Base-by-base conservation (phyloP, 2,329 filamentous ascomycete genomes). In the Thielaviopsis populi region DNA sequence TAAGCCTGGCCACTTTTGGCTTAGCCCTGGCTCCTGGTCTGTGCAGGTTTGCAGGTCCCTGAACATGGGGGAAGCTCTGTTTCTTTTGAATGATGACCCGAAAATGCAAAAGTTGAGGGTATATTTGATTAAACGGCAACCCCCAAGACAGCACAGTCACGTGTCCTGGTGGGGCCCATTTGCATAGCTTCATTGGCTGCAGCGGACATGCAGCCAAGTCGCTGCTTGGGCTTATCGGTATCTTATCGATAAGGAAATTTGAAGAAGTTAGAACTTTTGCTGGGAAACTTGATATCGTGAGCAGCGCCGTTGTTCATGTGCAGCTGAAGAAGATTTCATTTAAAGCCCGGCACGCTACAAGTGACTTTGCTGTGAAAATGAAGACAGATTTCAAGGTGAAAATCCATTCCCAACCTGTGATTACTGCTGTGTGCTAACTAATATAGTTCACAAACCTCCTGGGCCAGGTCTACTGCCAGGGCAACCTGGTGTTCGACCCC, bases 311-410 rank as follows among this genome's bases (percentile, higher is more conserved):
- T 46, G 46, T 17, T 27, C 46, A 50, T 59, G 11, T 59, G 50
- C 8, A 40, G 33, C 60, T 10, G 43, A 15, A 58, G 17, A 27
- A 43, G 24, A 48, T 42, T 41, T 27, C 19, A 3, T 40, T n/a
- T 19, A 17, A 33, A 50, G n/a, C 19, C 17, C 22, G 27, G 13
- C 27, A 54, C 50, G 27, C 46, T 54, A 30, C 8, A 22, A 33
- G 33, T 27, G 46, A 50, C 22, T 22, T 30, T 53, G 19, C 62
- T 56, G 70, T 75, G 73, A 84, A 75, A 74, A 99, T 99, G 94
- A 99, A 97, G 88, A 97, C 91, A 69, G 92, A 97, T 77, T 99
- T 97, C 76, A 95, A 94, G 85, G 92, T 95, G 76, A 68, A 75
- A 65, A 33, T 13, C 13, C 7, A 42, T 24, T 8, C 13, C 56